Evolutionary conservation across 257 asterid genomes (phyloP).

Genomic region (Leptodermis oblonga): DNA sequence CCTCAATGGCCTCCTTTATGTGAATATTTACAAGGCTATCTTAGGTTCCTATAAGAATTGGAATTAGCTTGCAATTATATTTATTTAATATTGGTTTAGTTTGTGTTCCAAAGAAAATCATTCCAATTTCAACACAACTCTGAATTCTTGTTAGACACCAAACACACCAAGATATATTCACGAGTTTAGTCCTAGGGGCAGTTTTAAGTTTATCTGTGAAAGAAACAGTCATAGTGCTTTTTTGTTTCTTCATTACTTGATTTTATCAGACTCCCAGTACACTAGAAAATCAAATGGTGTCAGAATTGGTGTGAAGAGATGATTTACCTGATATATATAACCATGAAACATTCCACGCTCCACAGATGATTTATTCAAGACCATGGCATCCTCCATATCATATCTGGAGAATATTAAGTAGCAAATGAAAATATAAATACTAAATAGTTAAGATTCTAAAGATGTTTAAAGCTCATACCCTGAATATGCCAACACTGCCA

Average conservation of each 20-base stretch:
- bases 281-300: not conserved
- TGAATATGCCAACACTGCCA: constrained; percentile 95
- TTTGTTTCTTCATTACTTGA: too few relatives aligned
- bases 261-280: too few relatives aligned
- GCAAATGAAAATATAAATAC: constrained; percentile 21
- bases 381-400: constrained; percentile 99
- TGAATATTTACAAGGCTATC: too few relatives aligned
- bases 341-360: constrained; percentile 98
- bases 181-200: not conserved
- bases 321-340: constrained; percentile 75
- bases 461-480: constrained; percentile 48
- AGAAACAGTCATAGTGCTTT: too few relatives aligned
- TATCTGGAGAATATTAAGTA: constrained; percentile 45
- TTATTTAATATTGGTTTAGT: not conserved
- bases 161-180: too few relatives aligned
- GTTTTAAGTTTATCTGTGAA: not conserved
- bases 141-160: not conserved
- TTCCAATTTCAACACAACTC: not conserved
- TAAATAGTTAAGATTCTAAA: not conserved
- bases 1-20: not conserved
- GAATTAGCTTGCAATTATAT: too few relatives aligned
- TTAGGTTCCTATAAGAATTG: too few relatives aligned
- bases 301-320: not conserved
- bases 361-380: constrained; percentile 89
- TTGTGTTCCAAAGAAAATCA: not conserved